Percentiles rank a stretch among this genome's conserved stretches.
Conservation (phyloP, 1,284 basidiomycete genomes). For the Taiwanofungus camphoratus region DNA sequence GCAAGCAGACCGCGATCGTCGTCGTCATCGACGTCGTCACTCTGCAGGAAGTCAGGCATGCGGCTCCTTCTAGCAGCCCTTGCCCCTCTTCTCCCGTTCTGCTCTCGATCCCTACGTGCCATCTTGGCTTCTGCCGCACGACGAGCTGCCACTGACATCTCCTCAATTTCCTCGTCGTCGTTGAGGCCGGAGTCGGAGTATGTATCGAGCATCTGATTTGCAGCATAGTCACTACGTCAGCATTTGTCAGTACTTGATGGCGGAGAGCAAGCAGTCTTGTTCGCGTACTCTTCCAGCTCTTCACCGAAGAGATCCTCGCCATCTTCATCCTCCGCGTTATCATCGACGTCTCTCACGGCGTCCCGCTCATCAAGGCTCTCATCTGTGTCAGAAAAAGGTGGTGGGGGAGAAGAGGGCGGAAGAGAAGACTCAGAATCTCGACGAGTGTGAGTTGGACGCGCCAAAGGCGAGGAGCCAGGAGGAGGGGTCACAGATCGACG, state of each 20-base stretch:
- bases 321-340: conserved; percentile 70
- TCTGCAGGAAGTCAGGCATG: conserved; percentile 82
- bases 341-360: conserved; percentile 64
- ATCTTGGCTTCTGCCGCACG: conserved; percentile 86
- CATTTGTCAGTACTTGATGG: not conserved
- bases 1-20: conserved; percentile 40
- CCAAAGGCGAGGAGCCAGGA: conserved; percentile 48
- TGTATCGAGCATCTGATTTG: conserved; percentile 76
- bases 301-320: conserved; percentile 95
- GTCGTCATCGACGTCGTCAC: conserved; percentile 42
- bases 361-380: conserved; percentile 77
- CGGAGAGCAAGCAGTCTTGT: not conserved
- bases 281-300: conserved; percentile 64
- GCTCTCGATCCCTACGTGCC: conserved; percentile 83
- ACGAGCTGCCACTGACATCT: conserved; percentile 69
- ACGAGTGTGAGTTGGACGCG: conserved; percentile 38
- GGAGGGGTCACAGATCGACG: conserved; percentile 55
- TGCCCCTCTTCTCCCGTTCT: conserved; percentile 54
- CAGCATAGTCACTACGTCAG: conserved; percentile 77
- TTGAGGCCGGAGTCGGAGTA: conserved; percentile 89
- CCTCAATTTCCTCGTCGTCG: conserved; percentile 75
- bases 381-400: conserved; percentile 84
- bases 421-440: conserved; percentile 64
- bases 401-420: conserved; percentile 79
- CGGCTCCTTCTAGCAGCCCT: conserved; percentile 73